Percentiles rank a stretch among this genome's conserved stretches.
Evolutionary conservation across 1,284 basidiomycete genomes (phyloP).

Genomic region (Earliella scabrosa): DNA sequence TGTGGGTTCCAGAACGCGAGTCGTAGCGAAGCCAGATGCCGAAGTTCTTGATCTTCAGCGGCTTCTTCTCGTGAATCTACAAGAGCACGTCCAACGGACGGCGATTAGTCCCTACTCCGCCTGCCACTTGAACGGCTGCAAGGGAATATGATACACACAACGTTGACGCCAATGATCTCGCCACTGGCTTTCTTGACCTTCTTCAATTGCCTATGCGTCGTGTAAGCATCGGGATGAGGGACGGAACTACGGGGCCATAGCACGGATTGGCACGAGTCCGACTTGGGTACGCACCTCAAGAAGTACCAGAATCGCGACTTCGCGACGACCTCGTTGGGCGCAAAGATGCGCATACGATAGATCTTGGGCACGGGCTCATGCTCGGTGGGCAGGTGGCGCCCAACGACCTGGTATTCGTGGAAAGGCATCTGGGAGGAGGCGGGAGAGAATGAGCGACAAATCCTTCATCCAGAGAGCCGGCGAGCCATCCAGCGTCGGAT

Average conservation of each 20-base stretch:
- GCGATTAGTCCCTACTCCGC: slow-evolving; percentile 73
- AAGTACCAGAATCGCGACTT: slow-evolving; percentile 99
- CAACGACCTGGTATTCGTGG: slow-evolving; percentile 95
- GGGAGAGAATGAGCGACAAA: slow-evolving; percentile 9
- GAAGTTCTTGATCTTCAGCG: slow-evolving; percentile 99
- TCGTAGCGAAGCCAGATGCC: slow-evolving; percentile 99
- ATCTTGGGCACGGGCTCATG: slow-evolving; percentile 93
- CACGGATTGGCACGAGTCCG: not conserved
- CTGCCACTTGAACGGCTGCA: slow-evolving; percentile 87
- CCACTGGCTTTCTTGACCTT: slow-evolving; percentile 99
- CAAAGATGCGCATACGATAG: slow-evolving; percentile 99
- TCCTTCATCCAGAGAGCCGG: slow-evolving; percentile 17
- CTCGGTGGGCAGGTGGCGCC: slow-evolving; percentile 96
- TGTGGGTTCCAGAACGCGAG: slow-evolving; percentile 97
- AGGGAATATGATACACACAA: slow-evolving; percentile 83
- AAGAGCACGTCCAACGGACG: slow-evolving; percentile 29
- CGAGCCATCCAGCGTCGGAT: slow-evolving; percentile 22
- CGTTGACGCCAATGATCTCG: slow-evolving; percentile 98
- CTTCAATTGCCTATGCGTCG: slow-evolving; percentile 78
- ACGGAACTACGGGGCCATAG: not conserved
- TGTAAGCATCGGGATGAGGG: slow-evolving; percentile 12
- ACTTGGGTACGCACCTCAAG: slow-evolving; percentile 63
- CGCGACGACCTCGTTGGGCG: slow-evolving; percentile 97
- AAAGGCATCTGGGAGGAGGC: slow-evolving; percentile 46
- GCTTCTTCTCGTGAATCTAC: slow-evolving; percentile 97